Evolutionary conservation across 2,329 filamentous ascomycete genomes (phyloP).

Genomic region (Trichoderma atrobrunneum): DNA sequence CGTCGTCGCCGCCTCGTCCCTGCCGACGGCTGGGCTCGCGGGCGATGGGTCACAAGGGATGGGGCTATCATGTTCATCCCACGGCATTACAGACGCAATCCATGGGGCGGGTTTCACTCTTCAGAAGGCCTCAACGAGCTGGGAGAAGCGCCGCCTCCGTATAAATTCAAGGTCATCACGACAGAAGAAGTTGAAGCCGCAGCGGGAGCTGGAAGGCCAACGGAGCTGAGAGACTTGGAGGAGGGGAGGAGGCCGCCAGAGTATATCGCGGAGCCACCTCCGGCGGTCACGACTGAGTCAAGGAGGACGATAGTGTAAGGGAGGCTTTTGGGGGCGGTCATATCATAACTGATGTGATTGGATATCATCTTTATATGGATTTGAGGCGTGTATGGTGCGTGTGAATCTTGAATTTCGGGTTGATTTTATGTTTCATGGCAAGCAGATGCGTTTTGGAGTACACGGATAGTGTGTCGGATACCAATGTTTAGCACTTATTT

Average conservation of each 20-base stretch:
- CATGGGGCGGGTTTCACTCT: constrained; percentile 28
- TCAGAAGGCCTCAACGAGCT: constrained; percentile 61
- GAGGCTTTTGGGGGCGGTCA: not conserved
- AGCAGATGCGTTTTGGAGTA: not conserved
- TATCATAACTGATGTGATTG: not conserved
- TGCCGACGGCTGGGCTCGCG: constrained; percentile 20
- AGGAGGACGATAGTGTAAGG: constrained; percentile 11
- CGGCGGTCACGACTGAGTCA: constrained; percentile 24
- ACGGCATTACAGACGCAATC: constrained; percentile 11
- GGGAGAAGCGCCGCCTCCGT: constrained; percentile 65
- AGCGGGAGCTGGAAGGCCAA: not conserved
- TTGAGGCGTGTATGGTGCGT: not conserved
- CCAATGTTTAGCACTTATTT: not conserved
- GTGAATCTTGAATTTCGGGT: not conserved
- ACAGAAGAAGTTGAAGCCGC: constrained; percentile 22
- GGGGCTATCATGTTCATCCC: constrained; percentile 24
- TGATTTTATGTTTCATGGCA: not conserved
- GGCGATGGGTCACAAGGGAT: constrained; percentile 24
- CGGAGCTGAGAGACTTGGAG: constrained; percentile 30
- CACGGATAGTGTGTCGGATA: not conserved
- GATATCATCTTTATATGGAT: too few relatives aligned
- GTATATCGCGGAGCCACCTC: constrained; percentile 28
- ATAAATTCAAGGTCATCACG: constrained; percentile 39
- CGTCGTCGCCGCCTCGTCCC: constrained; percentile 28
- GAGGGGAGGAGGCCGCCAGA: constrained; percentile 29